These are phyloP conservation scores for Bisporella sp. DNA, from an alignment of 2,329 filamentous ascomycete genomes.

Conservation along the genomic window DNA sequence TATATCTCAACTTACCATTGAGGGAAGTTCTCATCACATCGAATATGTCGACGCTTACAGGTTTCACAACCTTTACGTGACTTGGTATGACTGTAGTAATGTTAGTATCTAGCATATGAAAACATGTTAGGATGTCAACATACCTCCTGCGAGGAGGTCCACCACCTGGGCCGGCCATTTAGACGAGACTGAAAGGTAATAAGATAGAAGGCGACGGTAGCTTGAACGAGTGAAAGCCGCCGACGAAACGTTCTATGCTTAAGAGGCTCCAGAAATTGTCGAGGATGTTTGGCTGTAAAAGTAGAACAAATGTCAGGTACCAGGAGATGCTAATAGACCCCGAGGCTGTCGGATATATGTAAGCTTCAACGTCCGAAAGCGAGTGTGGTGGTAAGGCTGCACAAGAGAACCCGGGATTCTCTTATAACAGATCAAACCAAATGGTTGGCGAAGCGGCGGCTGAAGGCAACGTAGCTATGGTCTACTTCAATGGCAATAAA, in stretches of 20 bases:
- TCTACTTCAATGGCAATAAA: conserved; percentile 5
- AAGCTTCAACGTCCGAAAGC: conserved; percentile 19
- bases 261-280: conserved; percentile 9
- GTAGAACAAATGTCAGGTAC: conserved; percentile 13
- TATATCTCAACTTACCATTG: conserved; percentile 65
- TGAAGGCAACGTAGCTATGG: conserved; percentile 24
- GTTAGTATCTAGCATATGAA: conserved; percentile 11
- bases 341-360: conserved; percentile 23
- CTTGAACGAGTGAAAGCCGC: conserved; percentile 31
- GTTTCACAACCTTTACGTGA: conserved; percentile 97
- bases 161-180: conserved; percentile 91
- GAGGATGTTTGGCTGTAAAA: conserved; percentile 6
- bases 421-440: conserved; percentile 13
- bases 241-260: conserved; percentile 20
- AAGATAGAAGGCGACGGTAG: conserved; percentile 26
- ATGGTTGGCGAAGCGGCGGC: conserved; percentile 17
- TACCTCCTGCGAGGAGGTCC: conserved; percentile 74
- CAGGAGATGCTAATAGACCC: conserved; percentile 9
- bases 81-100: conserved; percentile 76
- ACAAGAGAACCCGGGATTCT: conserved; percentile 11
- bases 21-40: conserved; percentile 95
- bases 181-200: conserved; percentile 22
- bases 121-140: conserved; percentile 18
- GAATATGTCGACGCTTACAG: conserved; percentile 94
- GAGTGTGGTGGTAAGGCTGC: conserved; percentile 24